Evolutionary conservation across 345 rosid genomes (phyloP).

Genomic region (Physaria fendleri): DNA sequence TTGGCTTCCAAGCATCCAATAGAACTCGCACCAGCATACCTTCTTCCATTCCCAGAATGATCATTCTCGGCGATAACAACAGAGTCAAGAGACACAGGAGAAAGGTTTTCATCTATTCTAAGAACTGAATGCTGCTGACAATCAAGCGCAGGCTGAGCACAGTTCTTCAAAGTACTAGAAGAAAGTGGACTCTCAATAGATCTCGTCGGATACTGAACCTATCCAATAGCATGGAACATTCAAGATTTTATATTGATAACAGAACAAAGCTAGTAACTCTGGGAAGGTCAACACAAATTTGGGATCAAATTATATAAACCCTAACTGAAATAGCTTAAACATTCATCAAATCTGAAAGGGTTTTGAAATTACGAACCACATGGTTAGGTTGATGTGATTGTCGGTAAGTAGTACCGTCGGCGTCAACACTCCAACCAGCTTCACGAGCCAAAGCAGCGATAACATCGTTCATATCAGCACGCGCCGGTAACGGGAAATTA

Average conservation of each 20-base stretch:
- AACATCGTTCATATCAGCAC: constrained; percentile 99
- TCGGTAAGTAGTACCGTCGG: constrained; percentile 81
- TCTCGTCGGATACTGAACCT: constrained; percentile 51
- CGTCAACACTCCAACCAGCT: constrained; percentile 95
- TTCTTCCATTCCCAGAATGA: constrained; percentile 49
- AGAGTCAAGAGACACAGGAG: constrained; percentile 82
- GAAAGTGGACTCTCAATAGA: constrained; percentile 65
- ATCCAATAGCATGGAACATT: background rate
- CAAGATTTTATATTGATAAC: background rate
- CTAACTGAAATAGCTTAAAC: background rate
- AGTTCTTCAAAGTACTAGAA: constrained; percentile 43
- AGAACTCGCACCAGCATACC: constrained; percentile 51
- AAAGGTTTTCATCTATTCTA: constrained; percentile 70
- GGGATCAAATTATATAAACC: background rate
- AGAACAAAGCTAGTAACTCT: background rate
- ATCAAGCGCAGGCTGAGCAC: constrained; percentile 41
- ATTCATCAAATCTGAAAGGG: background rate
- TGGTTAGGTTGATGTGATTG: constrained; percentile 60
- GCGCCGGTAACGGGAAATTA: constrained; percentile 92
- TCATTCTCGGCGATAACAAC: constrained; percentile 74
- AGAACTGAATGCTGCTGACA: constrained; percentile 51
- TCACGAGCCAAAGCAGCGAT: constrained; percentile 94
- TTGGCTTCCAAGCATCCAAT: constrained; percentile 87
- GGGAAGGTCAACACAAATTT: background rate
- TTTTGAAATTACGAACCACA: constrained; percentile 37